Conservation (phyloP, 768 basidiomycete genomes). For the Phlebiopsis gigantea region DNA sequence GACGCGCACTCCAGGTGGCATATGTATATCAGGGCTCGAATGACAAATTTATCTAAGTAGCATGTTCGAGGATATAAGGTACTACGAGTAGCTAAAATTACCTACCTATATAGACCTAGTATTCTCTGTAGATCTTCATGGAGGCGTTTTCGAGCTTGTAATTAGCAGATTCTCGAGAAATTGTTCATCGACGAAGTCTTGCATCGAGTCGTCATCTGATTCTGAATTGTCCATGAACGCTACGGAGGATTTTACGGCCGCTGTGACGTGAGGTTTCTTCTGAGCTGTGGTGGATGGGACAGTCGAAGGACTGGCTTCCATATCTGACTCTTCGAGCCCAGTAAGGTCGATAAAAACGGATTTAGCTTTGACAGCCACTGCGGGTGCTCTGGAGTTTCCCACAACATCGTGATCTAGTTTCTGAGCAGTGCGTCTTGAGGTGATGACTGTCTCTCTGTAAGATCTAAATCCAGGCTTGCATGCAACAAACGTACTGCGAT, state of each 20-base stretch:
- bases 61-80: too few species aligned
- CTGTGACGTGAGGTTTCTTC: background rate
- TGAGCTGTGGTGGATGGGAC: background rate
- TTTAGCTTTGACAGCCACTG: background rate
- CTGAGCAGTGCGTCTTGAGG: too few species aligned
- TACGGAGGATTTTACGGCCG: background rate
- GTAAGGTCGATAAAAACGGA: constrained; percentile 10
- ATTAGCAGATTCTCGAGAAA: constrained; percentile 3
- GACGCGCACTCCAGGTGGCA: background rate
- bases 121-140: too few species aligned
- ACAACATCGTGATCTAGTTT: too few species aligned
- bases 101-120: too few species aligned
- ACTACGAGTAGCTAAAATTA: too few species aligned
- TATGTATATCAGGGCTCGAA: background rate
- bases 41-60: too few species aligned
- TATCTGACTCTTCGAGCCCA: background rate
- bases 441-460: too few species aligned
- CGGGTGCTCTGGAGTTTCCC: too few species aligned
- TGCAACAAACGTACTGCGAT: background rate
- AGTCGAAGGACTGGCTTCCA: background rate
- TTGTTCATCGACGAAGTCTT: background rate
- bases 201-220: background rate
- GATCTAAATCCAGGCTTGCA: too few species aligned
- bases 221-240: too few species aligned
- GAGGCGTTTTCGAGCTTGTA: too few species aligned